Evolutionary conservation across 495 filamentous ascomycete genomes (phyloP).

Genomic region (Chlorociboria aeruginascens): DNA sequence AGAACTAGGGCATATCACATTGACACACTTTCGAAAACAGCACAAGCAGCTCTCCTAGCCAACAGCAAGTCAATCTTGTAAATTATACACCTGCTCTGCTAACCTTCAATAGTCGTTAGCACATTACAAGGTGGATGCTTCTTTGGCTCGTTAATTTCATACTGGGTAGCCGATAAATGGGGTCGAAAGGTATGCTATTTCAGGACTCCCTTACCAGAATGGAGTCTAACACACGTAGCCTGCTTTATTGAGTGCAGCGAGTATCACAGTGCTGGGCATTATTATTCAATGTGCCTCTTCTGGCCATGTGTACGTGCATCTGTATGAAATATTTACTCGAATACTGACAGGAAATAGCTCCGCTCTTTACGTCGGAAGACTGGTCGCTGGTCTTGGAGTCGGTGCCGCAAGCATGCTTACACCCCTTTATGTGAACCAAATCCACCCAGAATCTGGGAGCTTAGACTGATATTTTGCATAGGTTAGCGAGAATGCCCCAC

Average conservation of each 20-base stretch:
- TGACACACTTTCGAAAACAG: too few species aligned
- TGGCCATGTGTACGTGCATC: slow-evolving; percentile 25
- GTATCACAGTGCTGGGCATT: slow-evolving; percentile 28
- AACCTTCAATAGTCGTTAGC: slow-evolving; percentile 44
- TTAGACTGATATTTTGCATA: not conserved
- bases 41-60: too few species aligned
- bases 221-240: slow-evolving; percentile 3
- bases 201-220: slow-evolving; percentile 4
- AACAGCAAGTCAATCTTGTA: slow-evolving; percentile 28
- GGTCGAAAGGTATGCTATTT: slow-evolving; percentile 32
- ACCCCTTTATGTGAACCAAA: slow-evolving; percentile 33
- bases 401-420: slow-evolving; percentile 54
- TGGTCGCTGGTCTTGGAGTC: slow-evolving; percentile 55
- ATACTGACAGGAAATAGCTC: slow-evolving; percentile 24
- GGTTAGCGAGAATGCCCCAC: slow-evolving; percentile 53
- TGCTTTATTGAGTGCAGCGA: slow-evolving; percentile 26
- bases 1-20: slow-evolving; percentile 21
- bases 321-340: slow-evolving; percentile 5
- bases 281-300: slow-evolving; percentile 26
- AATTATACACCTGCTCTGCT: slow-evolving; percentile 22
- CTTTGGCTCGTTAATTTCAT: slow-evolving; percentile 47
- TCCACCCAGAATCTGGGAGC: not conserved
- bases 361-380: slow-evolving; percentile 53
- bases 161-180: slow-evolving; percentile 42
- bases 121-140: slow-evolving; percentile 55